Evolutionary conservation across 1,284 basidiomycete genomes (phyloP).

Genomic region (Phaffia rhodozyma): DNA sequence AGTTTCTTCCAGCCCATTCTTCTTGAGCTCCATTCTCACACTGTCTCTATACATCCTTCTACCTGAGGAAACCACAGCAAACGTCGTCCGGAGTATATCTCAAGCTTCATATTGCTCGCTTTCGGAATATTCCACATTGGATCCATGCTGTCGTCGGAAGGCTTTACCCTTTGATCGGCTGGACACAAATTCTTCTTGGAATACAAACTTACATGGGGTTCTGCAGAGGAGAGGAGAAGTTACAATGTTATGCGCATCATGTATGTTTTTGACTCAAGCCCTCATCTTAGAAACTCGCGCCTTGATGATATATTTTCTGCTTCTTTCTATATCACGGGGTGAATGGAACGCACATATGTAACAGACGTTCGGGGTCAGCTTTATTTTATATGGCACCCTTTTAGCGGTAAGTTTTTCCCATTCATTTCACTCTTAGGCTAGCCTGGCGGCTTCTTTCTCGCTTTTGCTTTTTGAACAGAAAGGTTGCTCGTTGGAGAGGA

Average conservation of each 20-base stretch:
- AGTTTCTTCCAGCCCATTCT: not conserved
- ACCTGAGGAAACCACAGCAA: slow-evolving; percentile 7
- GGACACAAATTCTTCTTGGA: slow-evolving; percentile 8
- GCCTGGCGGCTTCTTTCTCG: not conserved
- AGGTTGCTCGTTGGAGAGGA: no score
- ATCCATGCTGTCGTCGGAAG: slow-evolving; percentile 12
- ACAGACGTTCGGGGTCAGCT: slow-evolving; percentile 9
- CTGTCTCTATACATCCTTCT: not conserved
- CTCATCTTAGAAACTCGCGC: no score
- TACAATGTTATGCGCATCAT: slow-evolving; percentile 16
- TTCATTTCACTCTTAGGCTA: no score
- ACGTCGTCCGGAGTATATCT: slow-evolving; percentile 9
- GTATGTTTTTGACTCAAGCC: not conserved
- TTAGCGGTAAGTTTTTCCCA: slow-evolving; percentile 2
- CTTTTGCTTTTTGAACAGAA: not conserved
- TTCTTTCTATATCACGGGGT: not conserved
- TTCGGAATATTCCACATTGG: not conserved
- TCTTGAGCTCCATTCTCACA: not conserved
- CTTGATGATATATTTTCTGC: not conserved
- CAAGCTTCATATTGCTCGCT: slow-evolving; percentile 6
- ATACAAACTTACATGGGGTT: slow-evolving; percentile 1
- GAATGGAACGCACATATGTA: no score
- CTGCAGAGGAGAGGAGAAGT: slow-evolving; percentile 15
- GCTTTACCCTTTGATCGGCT: slow-evolving; percentile 12
- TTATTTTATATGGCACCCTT: slow-evolving; percentile 2